Evolutionary conservation across 805 yeast genomes (phyloP), one percentile per base, ranked within the genome.

Genomic region (Wickerhamiella qilinensis): DNA sequence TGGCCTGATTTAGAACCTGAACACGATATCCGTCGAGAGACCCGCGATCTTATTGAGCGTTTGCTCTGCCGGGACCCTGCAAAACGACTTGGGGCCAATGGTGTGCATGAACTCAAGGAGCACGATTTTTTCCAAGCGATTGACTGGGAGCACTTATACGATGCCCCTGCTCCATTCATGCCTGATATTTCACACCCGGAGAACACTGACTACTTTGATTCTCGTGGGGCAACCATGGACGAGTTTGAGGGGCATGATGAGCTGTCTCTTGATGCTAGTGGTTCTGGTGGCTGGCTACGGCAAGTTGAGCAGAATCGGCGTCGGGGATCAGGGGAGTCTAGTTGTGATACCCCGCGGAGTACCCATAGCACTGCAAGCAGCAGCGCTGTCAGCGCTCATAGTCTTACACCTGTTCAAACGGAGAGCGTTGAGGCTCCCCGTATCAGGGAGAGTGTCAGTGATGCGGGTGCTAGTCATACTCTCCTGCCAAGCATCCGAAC

Each of bases 201-300:
- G 50, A 75, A 76, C 35, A 86, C 96, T 0, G 93, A 84, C 38
- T 88, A 91, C 53, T 91, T 88, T 57, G 98, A 91, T 50, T 48
- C 68, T 3, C 71, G 98, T 50, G 98, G 98, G 3, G 97, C 95
- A 0, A 74, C 68, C 9, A 59, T 81, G 51, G 65, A 71, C 4
- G 71, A 69, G 38, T 78, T 81, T 41, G 76, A 79, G 3, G 59
- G 53, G 18, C 60, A 55, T 15, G 30, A 21, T 2, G 33, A 30
- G 12, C 9, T 18, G 12, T 16, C 7, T 6, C 7, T 9, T 11
- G 16, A 29, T n/a, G 7, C 31, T 6, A 17, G 15, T 9, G 28
- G 28, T 14, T 9, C 12, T 14, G n/a, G n/a, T n/a, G n/a, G n/a
- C n/a, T n/a, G n/a, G n/a, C n/a, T n/a, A n/a, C n/a, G n/a, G n/a